A percentile compares a stretch with the other conserved stretches of the same genome.
These are phyloP conservation scores for Nicotiana obtusifolia DNA, from an alignment of 257 asterid species.

Conservation along the genomic window DNA sequence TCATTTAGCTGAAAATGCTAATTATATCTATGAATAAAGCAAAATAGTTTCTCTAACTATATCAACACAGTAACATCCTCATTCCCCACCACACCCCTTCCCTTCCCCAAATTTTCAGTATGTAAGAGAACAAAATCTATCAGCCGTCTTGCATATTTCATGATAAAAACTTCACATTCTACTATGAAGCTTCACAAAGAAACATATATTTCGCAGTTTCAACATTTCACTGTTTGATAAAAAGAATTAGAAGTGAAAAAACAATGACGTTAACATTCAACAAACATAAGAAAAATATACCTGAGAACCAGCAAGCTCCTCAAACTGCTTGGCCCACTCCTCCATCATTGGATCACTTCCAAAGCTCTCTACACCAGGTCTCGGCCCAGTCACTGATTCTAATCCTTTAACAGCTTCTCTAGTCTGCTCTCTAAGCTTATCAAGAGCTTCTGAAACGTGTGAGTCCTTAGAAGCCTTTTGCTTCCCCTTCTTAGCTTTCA, in stretches of 20 bases:
- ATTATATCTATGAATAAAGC: background rate
- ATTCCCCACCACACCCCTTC: background rate
- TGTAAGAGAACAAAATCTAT: background rate
- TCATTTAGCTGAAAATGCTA: background rate
- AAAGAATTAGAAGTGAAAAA: background rate
- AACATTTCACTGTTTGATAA: background rate
- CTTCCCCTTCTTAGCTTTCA: slow-evolving; percentile 76
- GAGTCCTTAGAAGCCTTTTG: slow-evolving; percentile 65
- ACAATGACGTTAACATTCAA: background rate
- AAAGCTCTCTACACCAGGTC: slow-evolving; percentile 38
- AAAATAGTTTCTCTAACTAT: background rate
- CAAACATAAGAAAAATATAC: slow-evolving; percentile 21
- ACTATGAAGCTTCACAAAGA: background rate
- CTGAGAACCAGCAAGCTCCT: slow-evolving; percentile 91
- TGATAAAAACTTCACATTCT: background rate
- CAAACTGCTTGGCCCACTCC: slow-evolving; percentile 95
- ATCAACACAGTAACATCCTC: background rate
- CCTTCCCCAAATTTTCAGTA: background rate
- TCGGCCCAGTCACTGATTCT: slow-evolving; percentile 64
- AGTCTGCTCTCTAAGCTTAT: slow-evolving; percentile 86
- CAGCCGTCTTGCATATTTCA: background rate
- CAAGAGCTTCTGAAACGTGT: slow-evolving; percentile 83
- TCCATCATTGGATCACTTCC: slow-evolving; percentile 78
- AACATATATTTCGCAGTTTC: background rate
- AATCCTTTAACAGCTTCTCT: slow-evolving; percentile 82